Evolutionary conservation across 2,329 filamentous ascomycete genomes (phyloP), one percentile per base, ranked within the genome.

Genomic region (Cladorrhinum sp.): DNA sequence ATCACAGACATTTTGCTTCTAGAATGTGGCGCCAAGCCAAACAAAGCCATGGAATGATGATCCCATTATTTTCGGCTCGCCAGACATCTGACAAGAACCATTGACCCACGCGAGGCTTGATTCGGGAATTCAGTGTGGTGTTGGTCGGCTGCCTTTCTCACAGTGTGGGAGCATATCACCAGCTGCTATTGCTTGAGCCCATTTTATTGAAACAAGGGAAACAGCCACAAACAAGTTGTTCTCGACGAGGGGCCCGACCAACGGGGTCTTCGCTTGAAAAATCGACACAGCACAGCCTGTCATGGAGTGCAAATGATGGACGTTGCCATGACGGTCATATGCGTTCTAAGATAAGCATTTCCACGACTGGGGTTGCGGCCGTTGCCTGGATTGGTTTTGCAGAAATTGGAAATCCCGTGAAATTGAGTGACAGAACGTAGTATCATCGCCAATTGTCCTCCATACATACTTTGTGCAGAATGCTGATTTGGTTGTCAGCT

Each of bases 1-100:
- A 50, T 55, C 54, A 56, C 51, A 58, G 46, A 60, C 55, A 56
- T 57, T 30, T 28, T 23, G 53, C 57, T 64, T 64, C 62, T 64
- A 64, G 62, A 64, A 64, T 53, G 52, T 53, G 48, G 59, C 51
- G 62, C 62, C 58, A 60, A 59, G 55, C 50, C 46, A 28, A 33
- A 36, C 46, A 58, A 52, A 58, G 21, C n/a, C 48, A 58, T 46
- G 54, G 23, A 48, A 46, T 56, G 33, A 39, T 48, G 33, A 39
- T 48, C 21, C 36, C 33, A 56, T 56, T 28, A 21, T 48, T 21
- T 18, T 51, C 20, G 49, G 21, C 49, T 46, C 18, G 53, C 36
- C 56, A 52, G 14, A 42, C 33, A 42, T 55, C 33, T 39, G 28
- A 26, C 33, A 33, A n/a, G 16, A 20, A 46, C 18, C 10, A 46